phyloP scores from a whole-genome alignment of 2,329 filamentous ascomycete genomes.

The Paraphoma sp. region DNA sequence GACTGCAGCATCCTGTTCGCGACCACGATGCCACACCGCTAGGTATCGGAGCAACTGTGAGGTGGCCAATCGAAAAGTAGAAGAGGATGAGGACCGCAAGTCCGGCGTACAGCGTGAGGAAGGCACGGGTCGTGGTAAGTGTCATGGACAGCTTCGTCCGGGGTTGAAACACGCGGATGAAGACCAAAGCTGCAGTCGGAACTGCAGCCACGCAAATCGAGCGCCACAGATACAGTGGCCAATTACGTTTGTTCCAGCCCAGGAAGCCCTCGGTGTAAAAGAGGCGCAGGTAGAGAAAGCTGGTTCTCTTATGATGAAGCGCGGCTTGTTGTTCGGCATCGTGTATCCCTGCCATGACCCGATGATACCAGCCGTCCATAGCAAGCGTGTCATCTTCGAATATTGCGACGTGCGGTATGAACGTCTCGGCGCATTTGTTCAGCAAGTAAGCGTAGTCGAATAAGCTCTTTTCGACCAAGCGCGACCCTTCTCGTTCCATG shows the following conservation, averaged over 20 bases:
- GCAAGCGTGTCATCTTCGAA: constrained; percentile 58
- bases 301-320: constrained; percentile 24
- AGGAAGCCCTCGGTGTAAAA: constrained; percentile 56
- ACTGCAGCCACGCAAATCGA: constrained; percentile 34
- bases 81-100: constrained; percentile 29
- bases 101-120: constrained; percentile 24
- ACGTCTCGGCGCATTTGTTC: constrained; percentile 47
- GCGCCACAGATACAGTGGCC: constrained; percentile 46
- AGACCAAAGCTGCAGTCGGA: constrained; percentile 30
- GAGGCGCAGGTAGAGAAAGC: constrained; percentile 54
- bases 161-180: constrained; percentile 30
- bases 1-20: constrained; percentile 53
- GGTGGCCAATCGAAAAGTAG: constrained; percentile 52
- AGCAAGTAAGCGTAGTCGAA: constrained; percentile 55
- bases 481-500: constrained; percentile 36
- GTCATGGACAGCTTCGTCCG: constrained; percentile 26
- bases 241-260: constrained; percentile 55
- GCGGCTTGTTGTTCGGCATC: constrained; percentile 40
- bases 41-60: constrained; percentile 46
- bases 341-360: constrained; percentile 46
- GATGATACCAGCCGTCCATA: constrained; percentile 56
- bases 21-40: constrained; percentile 50
- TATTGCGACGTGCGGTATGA: constrained; percentile 51
- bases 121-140: constrained; percentile 24
- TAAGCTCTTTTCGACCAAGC: constrained; percentile 50